Percentiles rank a stretch among this genome's conserved stretches.
Evolutionary conservation across 306 rosid species (phyloP).

Genomic region (Cucumis melo): DNA sequence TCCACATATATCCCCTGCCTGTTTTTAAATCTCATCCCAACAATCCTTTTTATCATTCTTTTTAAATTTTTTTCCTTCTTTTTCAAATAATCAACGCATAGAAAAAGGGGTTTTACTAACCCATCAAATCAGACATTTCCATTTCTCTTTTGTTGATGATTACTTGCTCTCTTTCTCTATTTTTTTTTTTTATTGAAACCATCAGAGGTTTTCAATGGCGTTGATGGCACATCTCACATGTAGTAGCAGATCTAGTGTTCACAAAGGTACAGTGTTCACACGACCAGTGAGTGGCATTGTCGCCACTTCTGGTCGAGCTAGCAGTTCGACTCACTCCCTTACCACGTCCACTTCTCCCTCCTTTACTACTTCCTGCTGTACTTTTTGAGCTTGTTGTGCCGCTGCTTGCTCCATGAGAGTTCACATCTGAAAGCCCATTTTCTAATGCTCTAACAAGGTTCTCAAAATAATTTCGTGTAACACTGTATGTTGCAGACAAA

Average conservation of each 20-base stretch:
- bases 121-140: not conserved
- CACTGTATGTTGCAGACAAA: slow-evolving; percentile 19
- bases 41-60: not conserved
- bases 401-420: slow-evolving; percentile 26
- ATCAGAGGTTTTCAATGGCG: slow-evolving; percentile 7
- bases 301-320: slow-evolving; percentile 19
- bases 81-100: not conserved
- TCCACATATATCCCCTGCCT: not conserved
- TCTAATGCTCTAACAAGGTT: slow-evolving; percentile 40
- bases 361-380: slow-evolving; percentile 26
- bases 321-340: slow-evolving; percentile 22
- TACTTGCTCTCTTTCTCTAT: not conserved
- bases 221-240: slow-evolving; percentile 33
- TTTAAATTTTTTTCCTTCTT: not conserved
- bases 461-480: slow-evolving; percentile 42
- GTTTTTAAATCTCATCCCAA: not conserved
- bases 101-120: not conserved
- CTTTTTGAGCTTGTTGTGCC: slow-evolving; percentile 23
- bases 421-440: slow-evolving; percentile 39
- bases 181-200: not conserved
- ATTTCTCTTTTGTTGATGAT: not conserved
- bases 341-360: slow-evolving; percentile 24
- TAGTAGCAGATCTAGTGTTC: slow-evolving; percentile 16
- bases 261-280: slow-evolving; percentile 40
- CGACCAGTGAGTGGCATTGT: slow-evolving; percentile 26